Evolutionary conservation across 116 monocot genomes (phyloP).

Genomic region (Zostera marina): DNA sequence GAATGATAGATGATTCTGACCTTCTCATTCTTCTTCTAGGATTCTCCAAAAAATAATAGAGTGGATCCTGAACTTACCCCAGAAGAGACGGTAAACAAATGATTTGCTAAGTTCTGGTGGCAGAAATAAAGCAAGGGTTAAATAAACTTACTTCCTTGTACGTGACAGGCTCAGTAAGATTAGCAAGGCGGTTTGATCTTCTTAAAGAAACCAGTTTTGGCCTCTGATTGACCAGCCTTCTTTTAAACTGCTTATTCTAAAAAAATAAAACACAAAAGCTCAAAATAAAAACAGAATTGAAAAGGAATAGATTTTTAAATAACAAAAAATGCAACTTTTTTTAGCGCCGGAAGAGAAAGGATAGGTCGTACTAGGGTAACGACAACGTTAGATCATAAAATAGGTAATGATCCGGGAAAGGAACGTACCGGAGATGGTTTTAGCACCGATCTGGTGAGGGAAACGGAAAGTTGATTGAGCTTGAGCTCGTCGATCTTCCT

Average conservation of each 20-base stretch:
- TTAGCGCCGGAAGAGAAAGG: background rate
- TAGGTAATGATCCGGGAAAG: background rate
- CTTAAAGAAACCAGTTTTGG: slow-evolving; percentile 11
- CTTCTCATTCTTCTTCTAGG: background rate
- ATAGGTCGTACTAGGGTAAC: background rate
- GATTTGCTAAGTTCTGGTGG: too few relatives aligned
- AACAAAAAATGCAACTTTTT: too few relatives aligned
- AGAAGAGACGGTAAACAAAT: background rate
- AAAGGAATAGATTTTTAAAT: too few relatives aligned
- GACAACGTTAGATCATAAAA: background rate
- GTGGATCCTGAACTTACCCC: background rate
- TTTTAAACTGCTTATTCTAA: slow-evolving; percentile 32
- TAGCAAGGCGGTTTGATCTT: slow-evolving; percentile 39
- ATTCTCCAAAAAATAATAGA: slow-evolving; percentile 2
- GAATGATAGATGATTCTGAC: background rate
- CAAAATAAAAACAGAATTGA: background rate
- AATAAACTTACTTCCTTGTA: slow-evolving; percentile 17
- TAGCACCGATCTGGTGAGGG: slow-evolving; percentile 13
- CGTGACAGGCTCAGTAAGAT: slow-evolving; percentile 12
- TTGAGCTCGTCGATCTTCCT: slow-evolving; percentile 73
- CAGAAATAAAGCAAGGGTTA: too few relatives aligned
- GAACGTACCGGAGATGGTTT: slow-evolving; percentile 21
- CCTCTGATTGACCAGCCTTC: slow-evolving; percentile 9
- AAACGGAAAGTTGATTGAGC: slow-evolving; percentile 32
- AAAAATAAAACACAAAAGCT: background rate